phyloP scores from a whole-genome alignment of 441 rosid genomes.

The Mallotus repandus region DNA sequence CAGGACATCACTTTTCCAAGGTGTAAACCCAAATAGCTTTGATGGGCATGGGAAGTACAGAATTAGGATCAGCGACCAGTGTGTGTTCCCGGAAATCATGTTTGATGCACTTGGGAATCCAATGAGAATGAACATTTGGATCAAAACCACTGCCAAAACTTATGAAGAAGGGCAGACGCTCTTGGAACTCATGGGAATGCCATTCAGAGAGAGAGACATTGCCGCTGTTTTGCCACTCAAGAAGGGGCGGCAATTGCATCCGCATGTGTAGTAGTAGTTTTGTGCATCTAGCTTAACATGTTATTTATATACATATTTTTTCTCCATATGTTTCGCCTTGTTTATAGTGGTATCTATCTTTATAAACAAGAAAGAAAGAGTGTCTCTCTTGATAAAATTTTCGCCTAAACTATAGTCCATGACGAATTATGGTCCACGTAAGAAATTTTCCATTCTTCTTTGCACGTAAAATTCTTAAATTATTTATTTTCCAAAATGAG shows the following conservation, averaged over 20 bases:
- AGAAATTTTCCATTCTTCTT: too few relatives aligned
- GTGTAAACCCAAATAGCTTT: conserved; percentile 74
- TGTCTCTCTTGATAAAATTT: too few relatives aligned
- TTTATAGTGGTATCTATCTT: neutral
- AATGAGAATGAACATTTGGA: conserved; percentile 93
- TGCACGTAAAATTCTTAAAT: too few relatives aligned
- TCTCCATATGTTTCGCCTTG: neutral
- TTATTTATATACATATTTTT: neutral
- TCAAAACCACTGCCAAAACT: conserved; percentile 69
- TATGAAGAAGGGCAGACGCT: conserved; percentile 78
- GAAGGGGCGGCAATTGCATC: conserved; percentile 39
- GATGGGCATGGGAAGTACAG: conserved; percentile 93
- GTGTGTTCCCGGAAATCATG: conserved; percentile 84
- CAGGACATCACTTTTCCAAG: conserved; percentile 86
- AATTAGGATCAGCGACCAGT: conserved; percentile 72
- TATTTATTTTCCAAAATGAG: too few relatives aligned
- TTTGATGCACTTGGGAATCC: conserved; percentile 63
- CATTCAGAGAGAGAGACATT: conserved; percentile 65
- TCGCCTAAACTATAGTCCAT: too few relatives aligned
- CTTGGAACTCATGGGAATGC: conserved; percentile 94
- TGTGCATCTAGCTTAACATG: neutral
- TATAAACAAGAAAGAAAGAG: too few relatives aligned
- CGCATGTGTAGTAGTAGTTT: neutral
- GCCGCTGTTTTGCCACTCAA: conserved; percentile 32
- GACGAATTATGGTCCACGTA: too few relatives aligned